These are phyloP conservation scores for Debaryomyces sp. DNA, from an alignment of 1,139 yeast genomes.

Conservation along the genomic window DNA sequence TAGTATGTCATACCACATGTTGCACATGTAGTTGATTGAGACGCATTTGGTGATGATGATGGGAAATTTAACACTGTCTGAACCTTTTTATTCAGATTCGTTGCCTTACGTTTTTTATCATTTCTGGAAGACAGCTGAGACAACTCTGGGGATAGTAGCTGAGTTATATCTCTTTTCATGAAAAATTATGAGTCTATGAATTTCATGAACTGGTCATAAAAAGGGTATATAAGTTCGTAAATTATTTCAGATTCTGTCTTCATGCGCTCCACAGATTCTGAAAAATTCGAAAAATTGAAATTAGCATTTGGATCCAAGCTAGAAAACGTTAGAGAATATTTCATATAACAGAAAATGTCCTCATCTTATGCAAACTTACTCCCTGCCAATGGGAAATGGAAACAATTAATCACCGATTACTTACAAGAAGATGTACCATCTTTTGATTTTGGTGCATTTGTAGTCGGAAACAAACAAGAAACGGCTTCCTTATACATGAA, in stretches of 20 bases:
- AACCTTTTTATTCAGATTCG: constrained; percentile 10
- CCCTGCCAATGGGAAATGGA: constrained; percentile 81
- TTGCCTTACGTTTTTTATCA: neutral
- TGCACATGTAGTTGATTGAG: constrained; percentile 41
- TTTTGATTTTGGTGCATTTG: constrained; percentile 92
- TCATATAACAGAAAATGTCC: constrained; percentile 15
- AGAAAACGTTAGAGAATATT: neutral
- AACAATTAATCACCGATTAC: constrained; percentile 71
- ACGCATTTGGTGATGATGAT: constrained; percentile 8
- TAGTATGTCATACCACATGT: constrained; percentile 65
- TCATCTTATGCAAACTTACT: constrained; percentile 56
- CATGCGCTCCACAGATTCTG: neutral
- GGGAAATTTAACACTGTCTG: constrained; percentile 20
- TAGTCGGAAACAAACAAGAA: constrained; percentile 77
- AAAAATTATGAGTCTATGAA: neutral
- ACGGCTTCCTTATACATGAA: constrained; percentile 82
- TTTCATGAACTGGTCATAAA: neutral
- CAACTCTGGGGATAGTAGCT: constrained; percentile 4
- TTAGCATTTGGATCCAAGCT: neutral
- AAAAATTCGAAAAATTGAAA: neutral
- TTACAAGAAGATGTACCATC: constrained; percentile 89
- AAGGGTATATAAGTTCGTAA: neutral
- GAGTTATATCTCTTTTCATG: constrained; percentile 7
- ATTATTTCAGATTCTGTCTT: neutral
- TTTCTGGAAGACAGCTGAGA: neutral